These are phyloP conservation scores for Microstroma glucosiphilum DNA, from an alignment of 1,284 basidiomycete genomes.

Conservation along the genomic window DNA sequence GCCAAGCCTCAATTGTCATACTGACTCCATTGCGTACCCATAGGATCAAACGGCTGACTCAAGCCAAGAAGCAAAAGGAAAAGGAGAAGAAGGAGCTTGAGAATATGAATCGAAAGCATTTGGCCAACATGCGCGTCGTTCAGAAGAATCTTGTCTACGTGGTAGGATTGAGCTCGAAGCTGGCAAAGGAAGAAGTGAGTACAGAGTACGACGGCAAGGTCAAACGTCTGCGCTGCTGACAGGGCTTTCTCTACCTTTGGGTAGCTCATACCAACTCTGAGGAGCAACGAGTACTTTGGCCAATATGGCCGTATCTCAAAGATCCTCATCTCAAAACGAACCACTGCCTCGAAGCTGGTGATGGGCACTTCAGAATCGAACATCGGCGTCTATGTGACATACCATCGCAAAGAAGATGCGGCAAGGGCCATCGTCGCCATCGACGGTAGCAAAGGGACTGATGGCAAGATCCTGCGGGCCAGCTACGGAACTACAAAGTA, in stretches of 20 bases:
- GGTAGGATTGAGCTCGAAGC: slow-evolving; percentile 80
- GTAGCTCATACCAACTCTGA: slow-evolving; percentile 84
- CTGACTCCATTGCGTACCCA: slow-evolving; percentile 8
- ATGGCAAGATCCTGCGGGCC: slow-evolving; percentile 62
- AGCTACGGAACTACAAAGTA: slow-evolving; percentile 97
- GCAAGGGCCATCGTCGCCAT: slow-evolving; percentile 85
- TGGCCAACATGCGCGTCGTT: slow-evolving; percentile 89
- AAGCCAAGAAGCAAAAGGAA: slow-evolving; percentile 91
- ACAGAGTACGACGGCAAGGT: not conserved
- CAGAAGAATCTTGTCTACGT: slow-evolving; percentile 96
- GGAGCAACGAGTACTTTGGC: slow-evolving; percentile 94
- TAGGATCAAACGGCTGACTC: slow-evolving; percentile 88
- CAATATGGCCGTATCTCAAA: slow-evolving; percentile 98
- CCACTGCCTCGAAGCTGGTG: slow-evolving; percentile 60
- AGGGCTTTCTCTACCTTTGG: not conserved
- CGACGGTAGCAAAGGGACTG: slow-evolving; percentile 66
- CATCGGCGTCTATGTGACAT: slow-evolving; percentile 92
- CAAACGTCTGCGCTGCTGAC: not conserved
- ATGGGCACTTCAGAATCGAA: slow-evolving; percentile 61
- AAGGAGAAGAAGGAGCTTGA: slow-evolving; percentile 95
- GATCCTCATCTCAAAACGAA: slow-evolving; percentile 86
- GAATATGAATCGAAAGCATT: slow-evolving; percentile 72
- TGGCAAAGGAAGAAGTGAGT: slow-evolving; percentile 89
- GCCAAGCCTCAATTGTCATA: not conserved
- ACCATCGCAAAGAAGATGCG: slow-evolving; percentile 88